Evolutionary conservation across 305 asterid species (phyloP).

Genomic region (Fraxinus nigra): DNA sequence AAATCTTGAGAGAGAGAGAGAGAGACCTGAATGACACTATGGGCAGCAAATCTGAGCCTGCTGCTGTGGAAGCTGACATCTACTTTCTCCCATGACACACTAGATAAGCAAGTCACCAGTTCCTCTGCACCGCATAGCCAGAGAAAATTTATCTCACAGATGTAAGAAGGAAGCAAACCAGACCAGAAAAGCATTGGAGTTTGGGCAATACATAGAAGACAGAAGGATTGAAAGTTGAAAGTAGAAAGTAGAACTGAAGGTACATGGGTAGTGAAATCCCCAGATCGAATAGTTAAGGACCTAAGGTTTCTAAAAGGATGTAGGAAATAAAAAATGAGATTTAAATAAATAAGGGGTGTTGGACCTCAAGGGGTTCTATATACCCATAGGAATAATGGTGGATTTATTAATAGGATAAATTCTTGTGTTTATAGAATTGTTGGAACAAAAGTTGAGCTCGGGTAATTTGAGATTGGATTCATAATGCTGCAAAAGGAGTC

Average conservation of each 20-base stretch:
- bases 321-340: neutral
- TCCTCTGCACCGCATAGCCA: conserved; percentile 52
- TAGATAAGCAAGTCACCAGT: conserved; percentile 70
- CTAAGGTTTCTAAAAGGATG: neutral
- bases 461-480: neutral
- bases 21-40: conserved; percentile 85
- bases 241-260: neutral
- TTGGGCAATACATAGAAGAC: neutral
- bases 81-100: conserved; percentile 95
- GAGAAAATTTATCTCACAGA: conserved; percentile 1
- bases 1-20: conserved; percentile 21
- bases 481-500: neutral
- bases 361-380: neutral
- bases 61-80: conserved; percentile 92
- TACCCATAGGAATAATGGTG: neutral
- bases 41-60: conserved; percentile 79
- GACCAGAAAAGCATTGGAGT: neutral
- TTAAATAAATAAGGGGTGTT: neutral
- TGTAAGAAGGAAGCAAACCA: neutral
- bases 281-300: neutral
- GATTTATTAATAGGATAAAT: neutral
- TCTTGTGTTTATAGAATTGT: neutral
- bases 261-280: neutral
- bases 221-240: neutral
- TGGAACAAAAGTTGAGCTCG: neutral